These are phyloP conservation scores for Purpureocillium takamizusanense DNA, from an alignment of 2,329 filamentous ascomycete genomes.

Conservation along the genomic window DNA sequence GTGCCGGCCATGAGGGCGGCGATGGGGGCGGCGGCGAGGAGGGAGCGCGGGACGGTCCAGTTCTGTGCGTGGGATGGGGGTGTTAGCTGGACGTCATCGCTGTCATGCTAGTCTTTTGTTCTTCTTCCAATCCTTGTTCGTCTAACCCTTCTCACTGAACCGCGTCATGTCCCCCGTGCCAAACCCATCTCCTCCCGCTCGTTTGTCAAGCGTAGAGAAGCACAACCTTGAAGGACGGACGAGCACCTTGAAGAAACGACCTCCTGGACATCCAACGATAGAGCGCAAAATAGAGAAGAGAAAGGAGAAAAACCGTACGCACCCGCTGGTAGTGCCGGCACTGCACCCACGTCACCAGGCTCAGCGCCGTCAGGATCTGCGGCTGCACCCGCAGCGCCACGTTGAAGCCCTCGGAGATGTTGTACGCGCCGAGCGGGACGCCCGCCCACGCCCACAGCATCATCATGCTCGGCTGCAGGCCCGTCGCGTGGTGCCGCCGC, in stretches of 20 bases:
- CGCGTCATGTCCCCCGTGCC: too few relatives aligned
- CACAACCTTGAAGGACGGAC: too few relatives aligned
- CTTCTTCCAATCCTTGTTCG: too few relatives aligned
- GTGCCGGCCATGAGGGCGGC: slow-evolving; percentile 48
- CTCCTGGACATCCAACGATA: too few relatives aligned
- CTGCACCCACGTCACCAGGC: slow-evolving; percentile 32
- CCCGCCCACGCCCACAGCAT: slow-evolving; percentile 61
- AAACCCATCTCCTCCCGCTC: too few relatives aligned
- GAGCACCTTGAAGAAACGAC: too few relatives aligned
- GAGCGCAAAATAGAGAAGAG: too few relatives aligned
- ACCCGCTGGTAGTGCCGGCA: slow-evolving; percentile 33
- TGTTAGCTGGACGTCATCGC: too few relatives aligned
- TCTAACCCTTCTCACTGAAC: too few relatives aligned
- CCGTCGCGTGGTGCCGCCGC: slow-evolving; percentile 54
- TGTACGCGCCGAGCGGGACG: slow-evolving; percentile 51
- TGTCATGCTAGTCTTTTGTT: too few relatives aligned
- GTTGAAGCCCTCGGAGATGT: slow-evolving; percentile 32
- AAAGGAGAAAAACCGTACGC: too few relatives aligned
- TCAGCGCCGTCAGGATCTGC: slow-evolving; percentile 32
- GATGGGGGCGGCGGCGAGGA: slow-evolving; percentile 39
- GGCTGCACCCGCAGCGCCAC: slow-evolving; percentile 32
- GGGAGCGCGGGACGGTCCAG: slow-evolving; percentile 41
- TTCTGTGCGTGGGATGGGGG: too few relatives aligned
- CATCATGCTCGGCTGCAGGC: slow-evolving; percentile 63
- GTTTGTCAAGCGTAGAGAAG: slow-evolving; percentile 8